Conservation (phyloP, 768 basidiomycete species). For the Pulveroboletus sp. region DNA sequence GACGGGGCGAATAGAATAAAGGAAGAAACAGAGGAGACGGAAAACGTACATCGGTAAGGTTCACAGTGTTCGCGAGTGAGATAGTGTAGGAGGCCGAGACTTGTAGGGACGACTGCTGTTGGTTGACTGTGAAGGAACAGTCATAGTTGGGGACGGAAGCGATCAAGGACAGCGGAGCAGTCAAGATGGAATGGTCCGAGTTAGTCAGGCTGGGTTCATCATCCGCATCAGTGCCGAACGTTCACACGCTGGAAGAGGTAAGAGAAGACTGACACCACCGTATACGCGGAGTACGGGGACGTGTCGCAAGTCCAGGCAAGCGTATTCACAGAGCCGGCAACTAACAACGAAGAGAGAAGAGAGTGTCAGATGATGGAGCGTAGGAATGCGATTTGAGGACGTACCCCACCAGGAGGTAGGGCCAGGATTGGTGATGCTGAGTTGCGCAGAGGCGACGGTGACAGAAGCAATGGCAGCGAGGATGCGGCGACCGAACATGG, state of each 20-base stretch:
- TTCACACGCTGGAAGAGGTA: constrained; percentile 3
- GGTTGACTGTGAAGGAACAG: constrained; percentile 51
- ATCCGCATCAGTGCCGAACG: background rate
- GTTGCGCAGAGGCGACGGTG: constrained; percentile 33
- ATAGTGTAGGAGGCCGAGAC: constrained; percentile 46
- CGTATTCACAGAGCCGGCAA: constrained; percentile 52
- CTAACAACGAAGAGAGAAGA: constrained; percentile 29
- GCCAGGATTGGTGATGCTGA: constrained; percentile 44
- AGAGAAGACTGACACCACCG: constrained; percentile 36
- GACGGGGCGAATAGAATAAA: no score
- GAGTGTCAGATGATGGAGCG: background rate
- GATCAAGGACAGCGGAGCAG: constrained; percentile 38
- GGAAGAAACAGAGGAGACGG: background rate
- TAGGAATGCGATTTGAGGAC: constrained; percentile 19
- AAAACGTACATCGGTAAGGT: constrained; percentile 48
- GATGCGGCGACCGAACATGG: constrained; percentile 34
- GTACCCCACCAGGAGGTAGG: constrained; percentile 57
- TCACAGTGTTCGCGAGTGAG: constrained; percentile 44
- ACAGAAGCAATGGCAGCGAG: constrained; percentile 37
- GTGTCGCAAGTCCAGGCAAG: constrained; percentile 54
- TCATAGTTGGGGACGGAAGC: constrained; percentile 50
- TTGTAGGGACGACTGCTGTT: constrained; percentile 40
- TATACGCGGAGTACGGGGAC: constrained; percentile 39
- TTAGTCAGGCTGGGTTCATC: constrained; percentile 39
- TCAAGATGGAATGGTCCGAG: constrained; percentile 36